A percentile compares a stretch with the other conserved stretches of the same genome.
These are phyloP conservation scores for Leishmania guyanensis DNA, from an alignment of 208 protist species.

Conservation along the genomic window DNA sequence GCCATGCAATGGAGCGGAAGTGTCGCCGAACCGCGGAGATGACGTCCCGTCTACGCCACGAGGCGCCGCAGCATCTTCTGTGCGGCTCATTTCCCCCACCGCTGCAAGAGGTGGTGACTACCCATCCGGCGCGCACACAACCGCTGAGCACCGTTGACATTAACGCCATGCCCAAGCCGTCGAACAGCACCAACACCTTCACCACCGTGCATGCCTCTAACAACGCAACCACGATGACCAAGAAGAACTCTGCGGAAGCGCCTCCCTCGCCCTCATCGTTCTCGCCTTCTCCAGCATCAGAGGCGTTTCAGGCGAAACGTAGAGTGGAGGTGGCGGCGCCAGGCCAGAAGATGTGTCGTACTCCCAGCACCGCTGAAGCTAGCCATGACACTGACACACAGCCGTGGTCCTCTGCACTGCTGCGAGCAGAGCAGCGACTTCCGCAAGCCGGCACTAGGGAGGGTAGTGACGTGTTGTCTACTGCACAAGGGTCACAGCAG, in stretches of 20 bases:
- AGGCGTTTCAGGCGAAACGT: not conserved
- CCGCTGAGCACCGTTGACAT: not conserved
- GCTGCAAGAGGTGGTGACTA: not conserved
- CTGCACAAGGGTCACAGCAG: not conserved
- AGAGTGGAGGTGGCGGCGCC: not conserved
- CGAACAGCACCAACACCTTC: constrained; percentile 7
- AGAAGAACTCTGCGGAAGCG: not conserved
- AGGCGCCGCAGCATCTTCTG: constrained; percentile 16
- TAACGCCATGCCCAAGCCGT: not conserved
- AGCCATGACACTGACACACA: constrained; percentile 20
- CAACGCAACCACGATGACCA: constrained; percentile 1
- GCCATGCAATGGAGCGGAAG: constrained; percentile 13
- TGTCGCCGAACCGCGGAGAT: constrained; percentile 14
- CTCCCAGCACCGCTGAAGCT: not conserved
- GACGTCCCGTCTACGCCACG: constrained; percentile 6
- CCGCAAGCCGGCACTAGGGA: constrained; percentile 2
- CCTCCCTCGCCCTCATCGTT: not conserved
- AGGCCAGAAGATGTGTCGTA: not conserved
- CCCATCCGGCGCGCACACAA: constrained; percentile 4
- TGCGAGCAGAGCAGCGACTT: constrained; percentile 22
- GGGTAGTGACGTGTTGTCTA: not conserved
- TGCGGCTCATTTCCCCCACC: not conserved
- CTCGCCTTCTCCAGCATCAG: not conserved
- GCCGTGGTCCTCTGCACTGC: constrained; percentile 26
- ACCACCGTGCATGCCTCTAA: constrained; percentile 18